Base-by-base conservation (phyloP, 2,329 filamentous ascomycete genomes). In the Alternaria gansuensis region DNA sequence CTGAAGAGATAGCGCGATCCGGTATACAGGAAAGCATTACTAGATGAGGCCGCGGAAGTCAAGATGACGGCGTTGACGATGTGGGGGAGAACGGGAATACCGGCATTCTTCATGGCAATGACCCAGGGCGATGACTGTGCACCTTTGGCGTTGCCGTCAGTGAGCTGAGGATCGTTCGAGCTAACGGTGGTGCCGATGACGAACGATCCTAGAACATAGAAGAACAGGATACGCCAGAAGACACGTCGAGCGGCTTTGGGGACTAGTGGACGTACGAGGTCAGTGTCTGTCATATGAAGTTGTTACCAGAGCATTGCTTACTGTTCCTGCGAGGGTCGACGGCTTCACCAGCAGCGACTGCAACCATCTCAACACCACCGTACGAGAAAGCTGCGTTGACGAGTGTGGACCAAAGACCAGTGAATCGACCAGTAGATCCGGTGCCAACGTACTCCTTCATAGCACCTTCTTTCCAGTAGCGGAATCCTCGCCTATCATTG, bases 61-160 rank as follows among this genome's bases (percentile, higher is more conserved):
- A 93, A 82, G 66, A 93, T 88, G 26, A 93, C 82, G 34, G 89
- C 90, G 73, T 94, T 94, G 77, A 93, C 88, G 54, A 93, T 85
- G 5, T 86, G 87, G 0, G 89, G 88, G 4, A 93, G 84, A 6
- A 84, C 88, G 4, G 81, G 82, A 57, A 93, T 88, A 0, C 88
- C 87, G 2, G 90, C 90, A 29, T 86, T 84, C 10, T 84, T 82
- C 36, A 89, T 87, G 17, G 90, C 90, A 62, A 93, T 90, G 59
- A 93, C 72, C 71, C 75, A 78, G 6, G 72, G 77, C 7, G 75
- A 78, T 43, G 63, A 67, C 51, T 74, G 72, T n/a, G 75, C 75
- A 48, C 73, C 73, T 45, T 70, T 68, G 40, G 71, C 70, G 65
- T 74, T 70, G 6, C 76, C 82, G 3, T 84, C 82, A 23, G 80